Base-by-base conservation (phyloP, 176 grass and related monocot species). In the Aegilops longissima region DNA sequence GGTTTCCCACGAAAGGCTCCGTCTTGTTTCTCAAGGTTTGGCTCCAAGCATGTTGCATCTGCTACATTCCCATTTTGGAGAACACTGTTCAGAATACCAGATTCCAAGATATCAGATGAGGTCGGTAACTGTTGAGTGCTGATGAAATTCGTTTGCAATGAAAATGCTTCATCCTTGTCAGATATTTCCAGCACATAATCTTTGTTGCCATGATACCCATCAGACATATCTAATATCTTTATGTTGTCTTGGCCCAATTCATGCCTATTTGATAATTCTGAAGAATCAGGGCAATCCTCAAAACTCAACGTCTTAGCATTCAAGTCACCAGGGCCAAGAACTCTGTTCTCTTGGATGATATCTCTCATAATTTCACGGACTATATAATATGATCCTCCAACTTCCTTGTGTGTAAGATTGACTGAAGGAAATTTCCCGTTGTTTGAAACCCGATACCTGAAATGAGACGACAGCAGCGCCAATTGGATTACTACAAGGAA, bases 351-450 rank as follows among this genome's bases (percentile, higher is more conserved):
- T 87, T 98, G 94, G 76, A 98, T 98, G 85, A 98, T 90, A 78
- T 98, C 97, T 77, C 97, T 87, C 78, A 98, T 83, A 65, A 98
- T 96, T 66, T 98, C 94, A 70, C 97, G 94, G 68, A 98, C 88
- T 74, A 88, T 98, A 87, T 98, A 98, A 51, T 94, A 98, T 10
- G 97, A 98, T 27, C 97, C 97, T 75, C 97, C 97, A 70, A 96
- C 93, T 91, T 96, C 94, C 88, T 96, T 98, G 12, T 98, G 97
- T 61, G 97, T 98, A 52, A 98, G 87, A 69, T 94, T 98, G 44
- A 98, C 79, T 5, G 97, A 98, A 69, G 97, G 97, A 84, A 98
- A 98, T 35, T 89, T 96, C 17, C 97, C 97, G 2, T 90, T 85
- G 34, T 98, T 89, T 78, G 83, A 88, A 66, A 81, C 40, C 25